Evolutionary conservation across 106 monocot species (phyloP).

Genomic region (Dendrobium huoshanense): DNA sequence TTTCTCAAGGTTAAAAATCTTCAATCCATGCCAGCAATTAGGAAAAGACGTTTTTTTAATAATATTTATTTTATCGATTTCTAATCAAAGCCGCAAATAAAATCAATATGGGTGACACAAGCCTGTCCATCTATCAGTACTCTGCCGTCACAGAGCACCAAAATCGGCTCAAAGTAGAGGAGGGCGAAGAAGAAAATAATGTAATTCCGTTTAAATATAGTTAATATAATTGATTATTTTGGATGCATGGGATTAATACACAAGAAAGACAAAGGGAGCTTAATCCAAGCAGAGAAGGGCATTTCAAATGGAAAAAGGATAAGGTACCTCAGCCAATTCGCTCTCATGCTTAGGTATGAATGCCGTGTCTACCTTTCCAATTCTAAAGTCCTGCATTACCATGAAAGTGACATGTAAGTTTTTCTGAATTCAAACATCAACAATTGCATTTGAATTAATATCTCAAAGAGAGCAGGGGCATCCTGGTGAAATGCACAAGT

Average conservation of each 20-base stretch:
- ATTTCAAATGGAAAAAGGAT: not conserved
- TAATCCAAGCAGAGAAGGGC: not conserved
- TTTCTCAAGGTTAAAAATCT: no score
- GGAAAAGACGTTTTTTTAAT: no score
- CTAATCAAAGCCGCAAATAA: no score
- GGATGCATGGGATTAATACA: not conserved
- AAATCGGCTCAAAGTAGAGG: no score
- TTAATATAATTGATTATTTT: not conserved
- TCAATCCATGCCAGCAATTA: no score
- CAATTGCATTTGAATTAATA: not conserved
- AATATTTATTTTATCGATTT: no score
- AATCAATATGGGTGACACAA: no score
- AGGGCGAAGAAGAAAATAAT: not conserved
- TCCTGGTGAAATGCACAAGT: not conserved
- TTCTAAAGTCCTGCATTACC: constrained; percentile 65
- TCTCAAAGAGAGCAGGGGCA: not conserved
- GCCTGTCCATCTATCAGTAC: no score
- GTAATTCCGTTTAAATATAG: not conserved
- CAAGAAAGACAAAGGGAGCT: not conserved
- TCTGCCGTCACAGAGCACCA: no score
- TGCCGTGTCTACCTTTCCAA: constrained; percentile 78
- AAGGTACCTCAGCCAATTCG: constrained; percentile 53
- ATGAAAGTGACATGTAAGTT: constrained; percentile 2
- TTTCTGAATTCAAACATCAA: not conserved
- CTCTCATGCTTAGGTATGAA: constrained; percentile 88